phyloP scores from a whole-genome alignment of 768 basidiomycete species.

The Hygrophorus pudorinus region DNA sequence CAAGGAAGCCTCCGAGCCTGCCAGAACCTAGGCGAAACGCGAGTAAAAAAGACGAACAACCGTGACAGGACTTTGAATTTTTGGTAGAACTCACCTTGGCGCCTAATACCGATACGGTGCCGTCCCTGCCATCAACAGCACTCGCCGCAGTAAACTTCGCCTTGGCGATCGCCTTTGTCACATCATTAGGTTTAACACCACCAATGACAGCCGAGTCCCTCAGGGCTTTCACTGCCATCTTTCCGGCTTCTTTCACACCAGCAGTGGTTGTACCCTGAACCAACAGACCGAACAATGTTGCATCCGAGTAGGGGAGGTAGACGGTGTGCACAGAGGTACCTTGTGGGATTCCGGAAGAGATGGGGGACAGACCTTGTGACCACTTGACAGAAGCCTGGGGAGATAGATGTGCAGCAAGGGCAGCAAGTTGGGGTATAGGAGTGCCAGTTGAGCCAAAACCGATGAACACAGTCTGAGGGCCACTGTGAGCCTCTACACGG shows the following conservation, averaged over 20 bases:
- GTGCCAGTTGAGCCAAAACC: conserved; percentile 72
- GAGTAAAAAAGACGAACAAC: conserved; percentile 22
- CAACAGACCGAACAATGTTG: conserved; percentile 75
- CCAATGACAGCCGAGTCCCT: conserved; percentile 52
- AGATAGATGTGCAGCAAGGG: conserved; percentile 73
- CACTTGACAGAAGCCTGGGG: conserved; percentile 81
- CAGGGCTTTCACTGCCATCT: conserved; percentile 58
- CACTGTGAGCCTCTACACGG: conserved; percentile 51
- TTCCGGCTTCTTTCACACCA: conserved; percentile 58
- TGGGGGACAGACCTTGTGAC: conserved; percentile 62
- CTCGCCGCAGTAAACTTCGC: conserved; percentile 80
- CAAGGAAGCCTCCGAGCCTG: conserved; percentile 43
- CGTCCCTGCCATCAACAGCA: conserved; percentile 58
- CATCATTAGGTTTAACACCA: conserved; percentile 53
- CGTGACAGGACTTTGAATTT: not conserved
- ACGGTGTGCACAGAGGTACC: conserved; percentile 62
- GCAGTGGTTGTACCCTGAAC: conserved; percentile 58
- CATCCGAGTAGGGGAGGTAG: conserved; percentile 87
- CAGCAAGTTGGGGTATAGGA: conserved; percentile 61
- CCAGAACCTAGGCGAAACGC: conserved; percentile 47
- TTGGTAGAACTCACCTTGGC: conserved; percentile 46
- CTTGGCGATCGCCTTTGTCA: conserved; percentile 77
- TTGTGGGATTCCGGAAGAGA: conserved; percentile 48
- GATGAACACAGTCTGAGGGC: conserved; percentile 74
- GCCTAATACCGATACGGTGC: conserved; percentile 51